phyloP scores from a whole-genome alignment of 768 basidiomycete genomes.

The Phlebiopsis gigantea region DNA sequence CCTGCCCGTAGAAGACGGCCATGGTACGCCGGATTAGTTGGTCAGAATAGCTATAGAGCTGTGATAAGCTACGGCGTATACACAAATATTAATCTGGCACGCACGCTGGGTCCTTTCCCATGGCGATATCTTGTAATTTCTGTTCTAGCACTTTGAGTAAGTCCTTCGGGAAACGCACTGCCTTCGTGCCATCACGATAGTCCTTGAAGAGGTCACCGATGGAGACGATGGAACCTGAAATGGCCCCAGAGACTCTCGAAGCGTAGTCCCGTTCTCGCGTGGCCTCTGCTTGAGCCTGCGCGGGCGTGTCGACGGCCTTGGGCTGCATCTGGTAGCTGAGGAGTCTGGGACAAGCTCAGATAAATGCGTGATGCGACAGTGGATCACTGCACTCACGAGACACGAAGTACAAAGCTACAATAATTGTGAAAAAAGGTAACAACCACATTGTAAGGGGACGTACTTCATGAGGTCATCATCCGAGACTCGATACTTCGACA shows the following conservation, averaged over 20 bases:
- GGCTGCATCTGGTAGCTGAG: conserved; percentile 67
- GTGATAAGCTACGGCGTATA: too few relatives aligned
- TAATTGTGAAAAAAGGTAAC: conserved; percentile 13
- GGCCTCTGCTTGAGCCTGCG: conserved; percentile 24
- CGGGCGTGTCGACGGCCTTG: conserved; percentile 33
- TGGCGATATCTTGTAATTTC: conserved; percentile 86
- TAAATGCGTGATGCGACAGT: conserved; percentile 11
- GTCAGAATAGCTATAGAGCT: conserved; percentile 78
- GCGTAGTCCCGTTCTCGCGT: conserved; percentile 59
- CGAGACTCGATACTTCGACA: conserved; percentile 71
- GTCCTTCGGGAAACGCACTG: conserved; percentile 92
- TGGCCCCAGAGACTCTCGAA: conserved; percentile 58
- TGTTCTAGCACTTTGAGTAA: conserved; percentile 86
- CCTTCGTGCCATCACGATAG: conserved; percentile 71
- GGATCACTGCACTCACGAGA: conserved; percentile 56
- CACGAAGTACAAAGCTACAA: conserved; percentile 71
- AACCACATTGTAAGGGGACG: conserved; percentile 25
- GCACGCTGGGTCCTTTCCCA: conserved; percentile 87
- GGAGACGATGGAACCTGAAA: conserved; percentile 48
- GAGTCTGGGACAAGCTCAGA: conserved; percentile 39
- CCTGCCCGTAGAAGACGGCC: conserved; percentile 90
- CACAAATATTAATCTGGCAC: conserved; percentile 29
- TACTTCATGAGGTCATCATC: conserved; percentile 88
- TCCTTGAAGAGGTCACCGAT: conserved; percentile 82
- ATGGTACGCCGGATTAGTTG: conserved; percentile 85